A percentile compares a stretch with the other conserved stretches of the same genome.
phyloP scores from a whole-genome alignment of 495 filamentous ascomycete genomes.

The Hyaloscypha hepaticicola region DNA sequence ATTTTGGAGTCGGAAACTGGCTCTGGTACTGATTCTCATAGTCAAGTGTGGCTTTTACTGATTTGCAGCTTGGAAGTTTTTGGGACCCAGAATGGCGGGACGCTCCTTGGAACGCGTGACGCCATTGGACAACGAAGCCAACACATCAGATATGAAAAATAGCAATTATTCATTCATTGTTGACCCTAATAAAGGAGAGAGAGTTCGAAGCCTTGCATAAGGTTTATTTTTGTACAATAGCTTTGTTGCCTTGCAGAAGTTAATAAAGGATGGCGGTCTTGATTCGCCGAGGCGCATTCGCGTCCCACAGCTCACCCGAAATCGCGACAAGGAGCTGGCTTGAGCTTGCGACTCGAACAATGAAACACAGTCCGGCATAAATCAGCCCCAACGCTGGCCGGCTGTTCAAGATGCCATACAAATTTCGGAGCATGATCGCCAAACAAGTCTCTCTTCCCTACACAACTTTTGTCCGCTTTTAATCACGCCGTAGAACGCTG shows the following conservation, averaged over 20 bases:
- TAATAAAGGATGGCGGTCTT: not conserved
- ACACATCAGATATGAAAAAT: not conserved
- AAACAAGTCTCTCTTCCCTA: not conserved
- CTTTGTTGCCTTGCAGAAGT: not conserved
- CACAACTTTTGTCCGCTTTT: constrained; percentile 5
- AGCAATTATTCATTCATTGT: not conserved
- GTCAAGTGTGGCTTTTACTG: not conserved
- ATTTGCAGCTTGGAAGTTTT: too few relatives aligned
- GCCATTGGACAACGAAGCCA: constrained; percentile 4
- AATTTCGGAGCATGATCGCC: not conserved
- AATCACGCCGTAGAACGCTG: not conserved
- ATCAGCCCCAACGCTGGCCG: constrained; percentile 12
- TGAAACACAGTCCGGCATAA: constrained; percentile 26
- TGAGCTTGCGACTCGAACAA: constrained; percentile 13
- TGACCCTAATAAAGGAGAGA: not conserved
- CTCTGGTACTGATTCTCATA: not conserved
- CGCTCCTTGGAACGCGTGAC: constrained; percentile 15
- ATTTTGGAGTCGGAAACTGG: too few relatives aligned
- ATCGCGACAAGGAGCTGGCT: constrained; percentile 10
- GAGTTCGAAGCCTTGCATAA: not conserved
- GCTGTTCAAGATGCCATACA: constrained; percentile 23
- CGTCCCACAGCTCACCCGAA: not conserved
- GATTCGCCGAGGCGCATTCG: not conserved
- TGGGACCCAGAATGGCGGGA: too few relatives aligned
- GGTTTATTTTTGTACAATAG: not conserved